A percentile compares a stretch with the other conserved stretches of the same genome.
Conservation (phyloP, 345 rosid genomes). For the Euclidium syriacum region DNA sequence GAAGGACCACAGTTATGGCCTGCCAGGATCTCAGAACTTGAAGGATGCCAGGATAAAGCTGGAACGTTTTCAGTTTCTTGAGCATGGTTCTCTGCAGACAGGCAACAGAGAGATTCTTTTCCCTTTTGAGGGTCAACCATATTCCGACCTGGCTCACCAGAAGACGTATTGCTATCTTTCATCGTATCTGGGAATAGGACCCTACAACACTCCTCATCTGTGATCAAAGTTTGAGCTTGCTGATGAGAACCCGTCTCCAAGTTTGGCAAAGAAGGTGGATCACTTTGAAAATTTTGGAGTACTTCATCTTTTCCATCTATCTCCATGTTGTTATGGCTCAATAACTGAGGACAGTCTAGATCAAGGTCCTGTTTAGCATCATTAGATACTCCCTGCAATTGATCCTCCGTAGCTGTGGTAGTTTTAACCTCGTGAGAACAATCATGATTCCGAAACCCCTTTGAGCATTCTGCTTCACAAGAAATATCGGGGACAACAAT, state of each 20-base stretch:
- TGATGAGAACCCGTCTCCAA: constrained; percentile 33
- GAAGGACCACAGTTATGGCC: constrained; percentile 34
- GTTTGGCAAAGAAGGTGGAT: constrained; percentile 43
- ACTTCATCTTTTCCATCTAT: constrained; percentile 41
- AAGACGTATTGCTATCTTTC: constrained; percentile 35
- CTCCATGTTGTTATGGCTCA: constrained; percentile 37
- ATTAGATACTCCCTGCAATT: constrained; percentile 40
- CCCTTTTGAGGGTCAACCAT: constrained; percentile 34
- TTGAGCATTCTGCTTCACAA: constrained; percentile 52
- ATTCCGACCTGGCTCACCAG: constrained; percentile 38
- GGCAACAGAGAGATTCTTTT: constrained; percentile 32
- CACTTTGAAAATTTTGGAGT: constrained; percentile 39
- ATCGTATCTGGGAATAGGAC: constrained; percentile 60
- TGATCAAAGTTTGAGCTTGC: constrained; percentile 50
- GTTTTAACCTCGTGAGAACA: constrained; percentile 36
- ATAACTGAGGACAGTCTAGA: constrained; percentile 44
- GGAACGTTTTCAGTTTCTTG: constrained; percentile 37
- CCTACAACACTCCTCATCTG: constrained; percentile 90
- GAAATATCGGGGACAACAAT: constrained; percentile 52
- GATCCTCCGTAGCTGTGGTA: constrained; percentile 41
- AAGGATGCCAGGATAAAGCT: constrained; percentile 39
- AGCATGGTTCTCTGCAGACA: constrained; percentile 36
- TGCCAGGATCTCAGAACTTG: constrained; percentile 38
- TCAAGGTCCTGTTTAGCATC: constrained; percentile 43
- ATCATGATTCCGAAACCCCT: constrained; percentile 39